A percentile compares a stretch with the other conserved stretches of the same genome.
Evolutionary conservation across 352 stramenopile genomes (phyloP).

Genomic region (Pythium periplocum): DNA sequence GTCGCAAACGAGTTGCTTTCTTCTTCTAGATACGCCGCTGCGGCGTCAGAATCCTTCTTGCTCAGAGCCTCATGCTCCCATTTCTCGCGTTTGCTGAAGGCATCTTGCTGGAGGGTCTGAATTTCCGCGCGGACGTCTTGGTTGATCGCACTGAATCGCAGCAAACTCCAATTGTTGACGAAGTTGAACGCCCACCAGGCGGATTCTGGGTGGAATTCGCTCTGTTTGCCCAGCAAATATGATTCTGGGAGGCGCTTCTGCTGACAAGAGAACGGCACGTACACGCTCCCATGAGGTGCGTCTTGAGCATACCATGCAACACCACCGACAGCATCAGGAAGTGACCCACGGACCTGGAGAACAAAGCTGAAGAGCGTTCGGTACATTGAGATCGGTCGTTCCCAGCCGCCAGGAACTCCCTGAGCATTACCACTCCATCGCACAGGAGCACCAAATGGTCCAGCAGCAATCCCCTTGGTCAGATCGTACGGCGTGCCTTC

Average conservation of each 20-base stretch:
- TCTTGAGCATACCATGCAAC: conserved; percentile 66
- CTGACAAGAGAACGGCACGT: conserved; percentile 58
- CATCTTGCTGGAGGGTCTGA: conserved; percentile 28
- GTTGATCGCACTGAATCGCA: conserved; percentile 72
- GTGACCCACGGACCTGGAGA: conserved; percentile 31
- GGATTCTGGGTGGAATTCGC: conserved; percentile 56
- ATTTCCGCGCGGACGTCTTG: conserved; percentile 40
- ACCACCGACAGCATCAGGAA: conserved; percentile 40
- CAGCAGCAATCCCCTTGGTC: conserved; percentile 76
- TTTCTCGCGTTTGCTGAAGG: conserved; percentile 20
- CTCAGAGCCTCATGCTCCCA: conserved; percentile 10
- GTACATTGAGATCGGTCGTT: conserved; percentile 90
- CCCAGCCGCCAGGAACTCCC: conserved; percentile 65
- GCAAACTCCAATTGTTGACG: conserved; percentile 82
- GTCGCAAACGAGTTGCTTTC: conserved; percentile 53
- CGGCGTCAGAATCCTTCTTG: conserved; percentile 1
- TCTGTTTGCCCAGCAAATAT: conserved; percentile 62
- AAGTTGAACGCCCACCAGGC: conserved; percentile 86
- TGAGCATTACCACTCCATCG: conserved; percentile 60
- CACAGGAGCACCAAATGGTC: conserved; percentile 88
- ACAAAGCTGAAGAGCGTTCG: conserved; percentile 86
- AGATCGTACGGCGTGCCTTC: conserved; percentile 88
- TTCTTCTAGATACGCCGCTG: conserved; percentile 24
- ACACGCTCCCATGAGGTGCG: conserved; percentile 66
- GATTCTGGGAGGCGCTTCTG: conserved; percentile 42